Conservation (phyloP, 106 monocot species). For the Xerophyta viscosa region DNA sequence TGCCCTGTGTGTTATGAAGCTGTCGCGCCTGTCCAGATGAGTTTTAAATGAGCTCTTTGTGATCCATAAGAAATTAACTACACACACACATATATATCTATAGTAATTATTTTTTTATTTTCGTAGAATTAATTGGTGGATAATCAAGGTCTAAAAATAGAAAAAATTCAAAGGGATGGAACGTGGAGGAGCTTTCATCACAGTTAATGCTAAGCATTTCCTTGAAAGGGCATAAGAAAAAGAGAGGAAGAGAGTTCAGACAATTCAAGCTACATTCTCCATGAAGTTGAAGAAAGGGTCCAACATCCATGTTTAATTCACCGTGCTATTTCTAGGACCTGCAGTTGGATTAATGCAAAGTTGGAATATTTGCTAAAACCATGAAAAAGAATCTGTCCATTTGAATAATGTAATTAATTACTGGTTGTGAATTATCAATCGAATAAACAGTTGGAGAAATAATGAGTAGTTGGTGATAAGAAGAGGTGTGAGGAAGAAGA, state of each 20-base stretch:
- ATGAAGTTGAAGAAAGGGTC: background rate
- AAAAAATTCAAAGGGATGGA: no score
- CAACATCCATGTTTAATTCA: background rate
- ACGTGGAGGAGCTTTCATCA: no score
- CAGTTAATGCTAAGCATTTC: no score
- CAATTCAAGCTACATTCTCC: no score
- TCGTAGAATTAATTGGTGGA: no score
- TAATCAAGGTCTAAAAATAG: no score
- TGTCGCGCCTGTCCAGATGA: constrained; percentile 24
- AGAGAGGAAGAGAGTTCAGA: no score
- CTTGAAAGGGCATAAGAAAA: no score
- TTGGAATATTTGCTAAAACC: constrained; percentile 10
- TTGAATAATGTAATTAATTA: background rate
- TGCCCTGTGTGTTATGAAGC: constrained; percentile 34
- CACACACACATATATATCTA: background rate
- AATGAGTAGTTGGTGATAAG: background rate
- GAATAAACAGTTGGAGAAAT: background rate
- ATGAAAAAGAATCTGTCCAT: background rate
- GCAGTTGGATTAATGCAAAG: constrained; percentile 12
- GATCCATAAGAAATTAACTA: background rate
- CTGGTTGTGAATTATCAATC: background rate
- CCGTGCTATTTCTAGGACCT: constrained; percentile 1
- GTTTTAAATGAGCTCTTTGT: background rate
- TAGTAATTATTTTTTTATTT: no score
- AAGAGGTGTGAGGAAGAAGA: background rate